Conservation (phyloP, 2,329 filamentous ascomycete genomes). For the Penicillium freii region DNA sequence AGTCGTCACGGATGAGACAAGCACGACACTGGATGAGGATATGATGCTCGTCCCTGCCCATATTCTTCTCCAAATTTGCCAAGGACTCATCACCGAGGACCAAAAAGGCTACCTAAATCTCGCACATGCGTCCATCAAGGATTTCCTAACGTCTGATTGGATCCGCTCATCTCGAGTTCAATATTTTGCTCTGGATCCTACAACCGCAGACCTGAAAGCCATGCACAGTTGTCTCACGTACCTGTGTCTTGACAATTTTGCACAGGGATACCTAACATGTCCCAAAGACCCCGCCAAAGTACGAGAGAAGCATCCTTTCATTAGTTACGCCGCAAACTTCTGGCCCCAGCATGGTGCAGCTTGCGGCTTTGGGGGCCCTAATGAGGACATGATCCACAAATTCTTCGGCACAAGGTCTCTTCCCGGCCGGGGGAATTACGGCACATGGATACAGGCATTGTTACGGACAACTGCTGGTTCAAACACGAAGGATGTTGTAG, state of each 20-base stretch:
- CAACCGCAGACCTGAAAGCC: slow-evolving; percentile 15
- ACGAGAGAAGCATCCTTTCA: slow-evolving; percentile 5
- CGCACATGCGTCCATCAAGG: slow-evolving; percentile 20
- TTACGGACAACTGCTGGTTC: neutral
- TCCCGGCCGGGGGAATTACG: slow-evolving; percentile 18
- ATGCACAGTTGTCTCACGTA: slow-evolving; percentile 19
- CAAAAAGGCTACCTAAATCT: slow-evolving; percentile 12
- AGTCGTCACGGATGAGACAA: slow-evolving; percentile 14
- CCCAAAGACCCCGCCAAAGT: neutral
- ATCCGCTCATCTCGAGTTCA: slow-evolving; percentile 15
- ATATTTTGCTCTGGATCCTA: slow-evolving; percentile 16
- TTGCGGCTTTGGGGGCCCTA: neutral
- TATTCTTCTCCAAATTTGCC: slow-evolving; percentile 19
- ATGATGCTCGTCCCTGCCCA: slow-evolving; percentile 22
- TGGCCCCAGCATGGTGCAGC: slow-evolving; percentile 16
- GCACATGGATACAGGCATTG: slow-evolving; percentile 18
- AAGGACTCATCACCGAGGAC: slow-evolving; percentile 19
- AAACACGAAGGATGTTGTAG: neutral
- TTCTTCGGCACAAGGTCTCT: slow-evolving; percentile 17
- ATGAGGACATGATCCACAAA: slow-evolving; percentile 6
- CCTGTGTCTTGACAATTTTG: slow-evolving; percentile 20
- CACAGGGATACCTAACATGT: slow-evolving; percentile 10
- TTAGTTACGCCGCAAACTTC: slow-evolving; percentile 17
- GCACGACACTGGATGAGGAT: slow-evolving; percentile 15
- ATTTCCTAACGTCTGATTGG: slow-evolving; percentile 22